A percentile compares a stretch with the other conserved stretches of the same genome.
Evolutionary conservation across 352 stramenopile species (phyloP).

Genomic region (Pilasporangium apinafurcum): DNA sequence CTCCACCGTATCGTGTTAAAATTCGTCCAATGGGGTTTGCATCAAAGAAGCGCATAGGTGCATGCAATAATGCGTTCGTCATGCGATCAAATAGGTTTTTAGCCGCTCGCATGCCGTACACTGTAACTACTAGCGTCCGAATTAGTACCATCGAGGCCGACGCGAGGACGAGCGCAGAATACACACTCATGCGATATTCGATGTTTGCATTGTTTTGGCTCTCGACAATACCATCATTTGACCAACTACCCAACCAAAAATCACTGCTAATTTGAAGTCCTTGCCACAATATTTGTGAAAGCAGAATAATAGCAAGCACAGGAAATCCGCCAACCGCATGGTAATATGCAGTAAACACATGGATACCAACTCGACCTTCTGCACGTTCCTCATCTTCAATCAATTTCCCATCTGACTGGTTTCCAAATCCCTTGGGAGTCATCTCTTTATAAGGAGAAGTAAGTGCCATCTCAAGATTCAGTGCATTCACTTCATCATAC

Average conservation of each 20-base stretch:
- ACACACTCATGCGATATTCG: conserved; percentile 34
- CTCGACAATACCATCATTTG: conserved; percentile 36
- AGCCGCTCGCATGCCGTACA: conserved; percentile 33
- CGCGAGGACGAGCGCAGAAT: conserved; percentile 23
- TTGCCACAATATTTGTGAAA: conserved; percentile 71
- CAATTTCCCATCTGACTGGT: conserved; percentile 8
- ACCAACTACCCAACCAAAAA: conserved; percentile 90
- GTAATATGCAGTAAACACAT: conserved; percentile 31
- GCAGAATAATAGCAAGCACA: conserved; percentile 21
- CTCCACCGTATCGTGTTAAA: conserved; percentile 86
- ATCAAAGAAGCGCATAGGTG: conserved; percentile 91
- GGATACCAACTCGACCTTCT: conserved; percentile 18
- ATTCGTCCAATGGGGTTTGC: conserved; percentile 88
- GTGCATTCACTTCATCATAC: not conserved
- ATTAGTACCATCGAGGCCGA: conserved; percentile 31
- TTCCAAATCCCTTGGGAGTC: not conserved
- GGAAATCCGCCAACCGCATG: conserved; percentile 30
- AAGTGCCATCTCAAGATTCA: not conserved
- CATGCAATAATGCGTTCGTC: conserved; percentile 77
- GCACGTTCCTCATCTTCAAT: conserved; percentile 16
- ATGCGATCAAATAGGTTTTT: conserved; percentile 84
- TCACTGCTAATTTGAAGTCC: conserved; percentile 70
- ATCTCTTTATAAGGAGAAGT: not conserved
- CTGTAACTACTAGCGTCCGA: conserved; percentile 34
- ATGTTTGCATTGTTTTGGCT: not conserved